A percentile compares a stretch with the other conserved stretches of the same genome.
phyloP scores from a whole-genome alignment of 805 yeast genomes.

The Yarrowia sp. region DNA sequence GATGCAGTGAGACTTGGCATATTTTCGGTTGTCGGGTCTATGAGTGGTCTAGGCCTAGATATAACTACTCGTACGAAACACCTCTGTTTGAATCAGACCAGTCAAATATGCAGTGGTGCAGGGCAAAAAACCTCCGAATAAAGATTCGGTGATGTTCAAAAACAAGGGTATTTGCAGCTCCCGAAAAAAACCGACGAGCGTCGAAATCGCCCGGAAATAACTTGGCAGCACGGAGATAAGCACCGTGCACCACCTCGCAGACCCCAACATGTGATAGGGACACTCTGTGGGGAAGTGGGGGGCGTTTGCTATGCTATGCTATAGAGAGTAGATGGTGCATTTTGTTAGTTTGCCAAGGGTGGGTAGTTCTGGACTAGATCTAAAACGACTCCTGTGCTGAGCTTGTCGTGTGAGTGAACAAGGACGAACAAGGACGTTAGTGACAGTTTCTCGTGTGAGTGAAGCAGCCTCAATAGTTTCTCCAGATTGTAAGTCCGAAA shows the following conservation, averaged over 20 bases:
- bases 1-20: neutral
- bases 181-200: no score
- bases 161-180: neutral
- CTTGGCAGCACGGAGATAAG: neutral
- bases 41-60: no score
- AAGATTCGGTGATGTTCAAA: neutral
- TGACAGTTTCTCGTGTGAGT: no score
- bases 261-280: neutral
- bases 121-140: neutral
- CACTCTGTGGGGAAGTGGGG: conserved; percentile 14
- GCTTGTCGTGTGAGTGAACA: no score
- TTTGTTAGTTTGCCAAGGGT: neutral
- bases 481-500: neutral
- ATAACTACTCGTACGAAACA: no score
- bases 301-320: neutral
- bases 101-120: neutral
- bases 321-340: no score
- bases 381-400: neutral
- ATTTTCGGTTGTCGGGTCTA: neutral
- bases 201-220: neutral
- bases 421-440: no score
- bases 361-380: neutral
- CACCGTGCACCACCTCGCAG: neutral
- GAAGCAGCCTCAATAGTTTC: no score
- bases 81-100: no score